phyloP scores from a whole-genome alignment of 306 rosid species.

The Malus sieversii region DNA sequence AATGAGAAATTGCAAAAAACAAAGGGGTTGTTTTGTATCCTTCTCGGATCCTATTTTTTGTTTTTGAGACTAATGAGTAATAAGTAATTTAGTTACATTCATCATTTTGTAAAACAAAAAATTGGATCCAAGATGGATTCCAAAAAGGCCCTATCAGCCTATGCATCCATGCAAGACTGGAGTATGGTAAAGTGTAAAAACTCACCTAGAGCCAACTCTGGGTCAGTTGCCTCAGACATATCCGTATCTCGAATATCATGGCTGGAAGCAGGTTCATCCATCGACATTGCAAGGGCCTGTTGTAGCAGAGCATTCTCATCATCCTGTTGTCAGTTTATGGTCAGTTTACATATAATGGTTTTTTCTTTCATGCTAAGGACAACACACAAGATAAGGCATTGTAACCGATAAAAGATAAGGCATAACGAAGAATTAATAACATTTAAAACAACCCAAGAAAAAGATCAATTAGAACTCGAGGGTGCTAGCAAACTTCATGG shows the following conservation, averaged over 20 bases:
- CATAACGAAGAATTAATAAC: neutral
- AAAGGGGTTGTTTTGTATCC: too few species aligned
- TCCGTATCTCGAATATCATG: constrained; percentile 66
- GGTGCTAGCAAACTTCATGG: neutral
- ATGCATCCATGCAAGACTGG: neutral
- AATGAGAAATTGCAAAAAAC: neutral
- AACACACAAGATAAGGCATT: neutral
- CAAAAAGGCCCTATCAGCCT: neutral
- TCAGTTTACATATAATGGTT: neutral
- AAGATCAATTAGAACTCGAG: neutral
- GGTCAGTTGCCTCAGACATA: constrained; percentile 86
- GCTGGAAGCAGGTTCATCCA: constrained; percentile 72
- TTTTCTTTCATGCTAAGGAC: neutral
- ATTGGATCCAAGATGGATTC: too few species aligned
- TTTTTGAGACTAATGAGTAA: too few species aligned
- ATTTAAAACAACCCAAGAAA: neutral
- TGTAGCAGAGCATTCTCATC: constrained; percentile 87
- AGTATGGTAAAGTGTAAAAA: neutral
- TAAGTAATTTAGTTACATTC: too few species aligned
- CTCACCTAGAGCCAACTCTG: constrained; percentile 90
- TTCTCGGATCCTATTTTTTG: too few species aligned
- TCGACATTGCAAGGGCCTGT: constrained; percentile 99
- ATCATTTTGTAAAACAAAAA: too few species aligned
- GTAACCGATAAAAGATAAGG: neutral
- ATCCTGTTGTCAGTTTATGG: constrained; percentile 28